Evolutionary conservation across 2,329 filamentous ascomycete species (phyloP), one percentile per base, ranked within the genome.

Genomic region (Sclerotinia spermophila): DNA sequence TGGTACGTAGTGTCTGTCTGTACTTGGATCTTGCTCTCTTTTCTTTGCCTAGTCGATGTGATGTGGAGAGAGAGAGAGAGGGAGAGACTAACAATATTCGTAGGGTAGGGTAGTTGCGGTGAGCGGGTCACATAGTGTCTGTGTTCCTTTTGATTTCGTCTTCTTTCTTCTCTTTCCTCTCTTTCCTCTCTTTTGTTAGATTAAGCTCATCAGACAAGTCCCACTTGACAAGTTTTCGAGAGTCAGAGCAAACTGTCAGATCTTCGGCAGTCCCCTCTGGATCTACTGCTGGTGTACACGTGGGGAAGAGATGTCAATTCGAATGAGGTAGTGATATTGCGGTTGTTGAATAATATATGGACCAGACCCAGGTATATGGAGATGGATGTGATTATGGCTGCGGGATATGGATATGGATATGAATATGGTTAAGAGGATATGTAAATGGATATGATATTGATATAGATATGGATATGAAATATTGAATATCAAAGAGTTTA

Each of bases 141-240:
- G 48, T 58, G 45, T 55, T 35, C 38, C 33, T 44, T 48, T 55
- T 72, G n/a, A 19, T 30, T 61, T 40, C 7, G 24, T 51, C 48
- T 51, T 51, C 48, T 51, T 51, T n/a, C 17, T 13, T 27, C 48
- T 51, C 48, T 51, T n/a, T n/a, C n/a, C n/a, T n/a, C n/a, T n/a
- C n/a, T n/a, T n/a, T n/a, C n/a, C n/a, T n/a, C n/a, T n/a, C n/a
- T n/a, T n/a, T 51, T 51, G 48, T 51, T 74, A 76, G 73, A 74
- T 74, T 76, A 76, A 76, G 74, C 73, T 75, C 75, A 75, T 72
- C 66, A 74, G 72, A 70, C 62, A 58, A 56, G 65, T 74, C 71
- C 75, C 73, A 71, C 72, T 76, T 30, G 73, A 65, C 33, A 35
- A 65, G 73, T 69, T 67, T 67, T 53, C 53, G 48, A 59, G 35